phyloP scores from a whole-genome alignment of 2,329 filamentous ascomycete genomes.

The Clarireedia homoeocarpa region DNA sequence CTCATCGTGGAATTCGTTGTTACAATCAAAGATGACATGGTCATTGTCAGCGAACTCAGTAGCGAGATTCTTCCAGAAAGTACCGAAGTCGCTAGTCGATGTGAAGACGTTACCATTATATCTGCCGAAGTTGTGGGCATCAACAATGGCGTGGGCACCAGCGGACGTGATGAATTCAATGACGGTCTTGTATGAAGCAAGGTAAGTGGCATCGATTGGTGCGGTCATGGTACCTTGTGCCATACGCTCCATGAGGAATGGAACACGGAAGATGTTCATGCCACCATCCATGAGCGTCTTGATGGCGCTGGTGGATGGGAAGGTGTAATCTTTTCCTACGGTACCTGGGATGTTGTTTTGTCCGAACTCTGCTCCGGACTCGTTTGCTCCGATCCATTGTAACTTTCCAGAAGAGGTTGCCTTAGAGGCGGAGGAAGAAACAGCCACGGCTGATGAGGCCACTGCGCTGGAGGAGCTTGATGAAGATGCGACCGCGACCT shows the following conservation, averaged over 20 bases:
- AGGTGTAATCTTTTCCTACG: constrained; percentile 51
- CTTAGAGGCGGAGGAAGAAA: not conserved
- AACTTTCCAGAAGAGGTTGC: constrained; percentile 10
- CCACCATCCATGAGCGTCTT: constrained; percentile 9
- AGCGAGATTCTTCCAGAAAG: constrained; percentile 36
- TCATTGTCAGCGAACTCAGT: constrained; percentile 30
- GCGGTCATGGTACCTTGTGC: constrained; percentile 41
- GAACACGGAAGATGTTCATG: constrained; percentile 12
- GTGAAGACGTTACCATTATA: constrained; percentile 37
- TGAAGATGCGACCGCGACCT: too few species aligned
- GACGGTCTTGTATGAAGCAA: constrained; percentile 34
- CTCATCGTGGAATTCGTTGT: constrained; percentile 37
- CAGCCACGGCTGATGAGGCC: not conserved
- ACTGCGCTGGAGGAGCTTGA: too few species aligned
- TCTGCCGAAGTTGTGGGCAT: constrained; percentile 44
- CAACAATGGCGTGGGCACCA: constrained; percentile 39
- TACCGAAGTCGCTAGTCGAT: constrained; percentile 31
- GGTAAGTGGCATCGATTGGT: constrained; percentile 35
- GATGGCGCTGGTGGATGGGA: constrained; percentile 38
- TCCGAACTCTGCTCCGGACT: constrained; percentile 57
- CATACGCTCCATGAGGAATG: constrained; percentile 49
- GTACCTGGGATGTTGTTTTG: constrained; percentile 45
- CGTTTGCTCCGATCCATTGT: constrained; percentile 21
- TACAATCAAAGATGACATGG: constrained; percentile 36
- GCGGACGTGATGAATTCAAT: constrained; percentile 40